phyloP scores from a whole-genome alignment of 164 flowering plant genomes.

The Dillenia suffruticosa region DNA sequence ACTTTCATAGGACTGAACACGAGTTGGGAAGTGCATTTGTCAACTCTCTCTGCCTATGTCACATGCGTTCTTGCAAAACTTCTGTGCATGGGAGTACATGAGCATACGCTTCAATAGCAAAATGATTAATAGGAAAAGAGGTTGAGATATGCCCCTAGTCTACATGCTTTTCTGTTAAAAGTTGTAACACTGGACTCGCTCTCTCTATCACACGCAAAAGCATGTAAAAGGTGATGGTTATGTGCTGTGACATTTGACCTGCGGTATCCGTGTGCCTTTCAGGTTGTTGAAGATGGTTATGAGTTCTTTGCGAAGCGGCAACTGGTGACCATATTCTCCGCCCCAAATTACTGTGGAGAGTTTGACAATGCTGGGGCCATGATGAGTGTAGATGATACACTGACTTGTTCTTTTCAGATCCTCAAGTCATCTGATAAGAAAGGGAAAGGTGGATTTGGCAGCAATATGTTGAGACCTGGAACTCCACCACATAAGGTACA shows the following conservation, averaged over 20 bases:
- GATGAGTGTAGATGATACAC: conserved; percentile 53
- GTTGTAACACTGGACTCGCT: too few relatives aligned
- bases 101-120: too few relatives aligned
- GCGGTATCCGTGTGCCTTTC: not conserved
- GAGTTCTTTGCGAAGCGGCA: conserved; percentile 57
- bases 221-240: too few relatives aligned
- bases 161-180: too few relatives aligned
- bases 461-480: conserved; percentile 35
- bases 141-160: too few relatives aligned
- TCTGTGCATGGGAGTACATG: too few relatives aligned
- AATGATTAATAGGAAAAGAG: too few relatives aligned
- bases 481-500: conserved; percentile 58
- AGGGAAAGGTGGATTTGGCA: conserved; percentile 36
- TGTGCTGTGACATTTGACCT: not conserved
- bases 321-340: conserved; percentile 52
- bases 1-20: too few relatives aligned
- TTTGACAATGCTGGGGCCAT: conserved; percentile 64
- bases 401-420: conserved; percentile 58
- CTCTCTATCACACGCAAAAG: too few relatives aligned
- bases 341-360: conserved; percentile 59
- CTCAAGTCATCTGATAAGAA: conserved; percentile 49
- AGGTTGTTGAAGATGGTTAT: conserved; percentile 70
- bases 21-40: too few relatives aligned
- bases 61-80: too few relatives aligned
- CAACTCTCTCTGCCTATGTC: too few relatives aligned